Evolutionary conservation across 768 basidiomycete species (phyloP).

Genomic region (Naganishia friedmannii): DNA sequence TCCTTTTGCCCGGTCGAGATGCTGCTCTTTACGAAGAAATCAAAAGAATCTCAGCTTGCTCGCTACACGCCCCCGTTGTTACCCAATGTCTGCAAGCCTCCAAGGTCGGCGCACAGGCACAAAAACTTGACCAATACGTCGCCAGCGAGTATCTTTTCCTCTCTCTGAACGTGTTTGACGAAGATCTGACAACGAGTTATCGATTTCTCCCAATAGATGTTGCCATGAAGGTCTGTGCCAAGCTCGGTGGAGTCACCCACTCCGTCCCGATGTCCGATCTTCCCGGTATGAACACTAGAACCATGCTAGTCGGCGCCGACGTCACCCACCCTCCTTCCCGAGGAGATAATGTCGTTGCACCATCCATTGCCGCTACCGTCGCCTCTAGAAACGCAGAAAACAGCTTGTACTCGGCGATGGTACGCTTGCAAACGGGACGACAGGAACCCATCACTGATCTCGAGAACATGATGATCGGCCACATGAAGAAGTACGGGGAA

Average conservation of each 20-base stretch:
- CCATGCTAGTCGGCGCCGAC: constrained; percentile 52
- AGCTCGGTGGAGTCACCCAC: constrained; percentile 50
- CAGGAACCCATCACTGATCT: constrained; percentile 50
- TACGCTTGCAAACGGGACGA: constrained; percentile 47
- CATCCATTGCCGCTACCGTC: constrained; percentile 51
- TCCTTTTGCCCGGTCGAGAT: constrained; percentile 47
- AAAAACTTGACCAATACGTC: constrained; percentile 47
- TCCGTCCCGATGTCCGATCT: constrained; percentile 38
- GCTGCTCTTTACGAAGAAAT: constrained; percentile 49
- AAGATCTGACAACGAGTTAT: too few species aligned
- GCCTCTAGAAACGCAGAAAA: constrained; percentile 48
- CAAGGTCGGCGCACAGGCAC: constrained; percentile 38
- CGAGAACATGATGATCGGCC: constrained; percentile 42
- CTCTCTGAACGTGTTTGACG: background rate
- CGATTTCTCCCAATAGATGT: constrained; percentile 33
- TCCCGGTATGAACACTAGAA: constrained; percentile 40
- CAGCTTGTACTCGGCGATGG: constrained; percentile 28
- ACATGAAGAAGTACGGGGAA: constrained; percentile 45
- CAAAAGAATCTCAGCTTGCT: constrained; percentile 43
- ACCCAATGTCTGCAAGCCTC: constrained; percentile 50
- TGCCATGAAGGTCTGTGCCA: constrained; percentile 51
- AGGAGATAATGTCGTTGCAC: constrained; percentile 37
- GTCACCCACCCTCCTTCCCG: constrained; percentile 46
- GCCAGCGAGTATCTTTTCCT: constrained; percentile 22
- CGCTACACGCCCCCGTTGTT: constrained; percentile 42